These are phyloP conservation scores for Lunularia cruciata DNA, from an alignment of 225 moss, liverwort and hornwort species.

Conservation along the genomic window DNA sequence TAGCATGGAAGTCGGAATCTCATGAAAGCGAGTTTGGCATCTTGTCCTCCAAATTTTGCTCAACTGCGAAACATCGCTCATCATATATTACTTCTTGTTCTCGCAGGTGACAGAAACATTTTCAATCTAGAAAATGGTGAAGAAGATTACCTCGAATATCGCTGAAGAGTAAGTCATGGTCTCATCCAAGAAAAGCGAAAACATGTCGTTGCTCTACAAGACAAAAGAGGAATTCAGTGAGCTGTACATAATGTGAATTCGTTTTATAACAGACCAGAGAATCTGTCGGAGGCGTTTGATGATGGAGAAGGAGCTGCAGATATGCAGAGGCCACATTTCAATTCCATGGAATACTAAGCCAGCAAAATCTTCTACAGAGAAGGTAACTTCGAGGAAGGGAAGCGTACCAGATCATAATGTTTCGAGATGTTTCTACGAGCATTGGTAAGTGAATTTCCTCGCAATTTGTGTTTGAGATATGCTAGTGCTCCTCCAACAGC, in stretches of 20 bases:
- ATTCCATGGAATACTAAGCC: no score
- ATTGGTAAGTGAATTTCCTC: conserved; percentile 57
- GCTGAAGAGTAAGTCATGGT: conserved; percentile 72
- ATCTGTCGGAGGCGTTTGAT: no score
- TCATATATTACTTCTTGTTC: no score
- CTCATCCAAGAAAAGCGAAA: conserved; percentile 52
- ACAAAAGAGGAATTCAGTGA: no score
- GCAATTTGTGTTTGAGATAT: conserved; percentile 56
- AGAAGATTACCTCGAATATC: conserved; percentile 55
- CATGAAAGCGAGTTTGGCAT: background rate
- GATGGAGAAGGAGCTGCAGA: no score
- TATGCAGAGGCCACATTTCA: no score
- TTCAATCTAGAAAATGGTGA: background rate
- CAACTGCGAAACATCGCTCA: no score
- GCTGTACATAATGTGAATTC: no score
- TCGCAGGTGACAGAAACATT: no score
- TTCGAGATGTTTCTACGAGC: conserved; percentile 65
- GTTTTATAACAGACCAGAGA: no score
- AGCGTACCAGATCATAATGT: conserved; percentile 59
- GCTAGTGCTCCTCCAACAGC: conserved; percentile 54
- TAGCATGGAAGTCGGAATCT: background rate
- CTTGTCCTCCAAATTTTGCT: background rate
- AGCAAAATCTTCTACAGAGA: no score
- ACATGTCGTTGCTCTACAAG: conserved; percentile 62
- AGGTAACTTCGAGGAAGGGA: background rate